phyloP scores from a whole-genome alignment of 2,329 filamentous ascomycete species.

The Xenoacremonium recifei region DNA sequence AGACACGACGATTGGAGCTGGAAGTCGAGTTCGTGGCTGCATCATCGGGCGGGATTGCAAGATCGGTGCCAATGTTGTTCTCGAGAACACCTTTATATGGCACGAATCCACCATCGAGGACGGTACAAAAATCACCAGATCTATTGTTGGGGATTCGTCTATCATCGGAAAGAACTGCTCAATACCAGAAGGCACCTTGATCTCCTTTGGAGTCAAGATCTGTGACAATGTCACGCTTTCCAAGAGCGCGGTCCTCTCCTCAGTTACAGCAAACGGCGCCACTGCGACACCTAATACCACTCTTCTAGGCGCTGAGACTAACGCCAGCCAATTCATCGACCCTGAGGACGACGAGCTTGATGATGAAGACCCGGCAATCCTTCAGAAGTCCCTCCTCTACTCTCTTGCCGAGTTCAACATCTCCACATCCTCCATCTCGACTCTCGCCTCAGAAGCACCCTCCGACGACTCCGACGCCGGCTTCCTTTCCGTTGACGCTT shows the following conservation, averaged over 20 bases:
- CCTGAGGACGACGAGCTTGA: constrained; percentile 50
- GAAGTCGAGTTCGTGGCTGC: constrained; percentile 68
- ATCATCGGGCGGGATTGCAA: constrained; percentile 82
- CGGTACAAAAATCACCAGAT: constrained; percentile 64
- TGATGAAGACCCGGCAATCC: constrained; percentile 46
- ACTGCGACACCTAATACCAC: constrained; percentile 39
- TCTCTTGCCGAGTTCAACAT: constrained; percentile 52
- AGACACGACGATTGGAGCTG: constrained; percentile 72
- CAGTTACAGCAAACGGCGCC: constrained; percentile 35
- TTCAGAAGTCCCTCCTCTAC: constrained; percentile 58
- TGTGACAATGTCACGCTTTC: constrained; percentile 56
- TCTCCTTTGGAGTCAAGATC: constrained; percentile 77
- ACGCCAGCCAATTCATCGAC: constrained; percentile 48
- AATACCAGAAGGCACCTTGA: constrained; percentile 69
- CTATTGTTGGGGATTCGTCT: constrained; percentile 74
- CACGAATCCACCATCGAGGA: constrained; percentile 78
- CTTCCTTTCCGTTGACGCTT: constrained; percentile 42
- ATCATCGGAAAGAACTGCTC: constrained; percentile 68
- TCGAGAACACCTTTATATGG: constrained; percentile 85
- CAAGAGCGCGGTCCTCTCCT: constrained; percentile 32
- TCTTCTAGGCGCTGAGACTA: constrained; percentile 49
- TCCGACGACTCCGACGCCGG: constrained; percentile 67
- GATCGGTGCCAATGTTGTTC: constrained; percentile 79
- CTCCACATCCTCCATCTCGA: constrained; percentile 56
- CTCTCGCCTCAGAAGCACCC: constrained; percentile 62